Evolutionary conservation across 495 filamentous ascomycete genomes (phyloP).

Genomic region (Talaromyces liani): DNA sequence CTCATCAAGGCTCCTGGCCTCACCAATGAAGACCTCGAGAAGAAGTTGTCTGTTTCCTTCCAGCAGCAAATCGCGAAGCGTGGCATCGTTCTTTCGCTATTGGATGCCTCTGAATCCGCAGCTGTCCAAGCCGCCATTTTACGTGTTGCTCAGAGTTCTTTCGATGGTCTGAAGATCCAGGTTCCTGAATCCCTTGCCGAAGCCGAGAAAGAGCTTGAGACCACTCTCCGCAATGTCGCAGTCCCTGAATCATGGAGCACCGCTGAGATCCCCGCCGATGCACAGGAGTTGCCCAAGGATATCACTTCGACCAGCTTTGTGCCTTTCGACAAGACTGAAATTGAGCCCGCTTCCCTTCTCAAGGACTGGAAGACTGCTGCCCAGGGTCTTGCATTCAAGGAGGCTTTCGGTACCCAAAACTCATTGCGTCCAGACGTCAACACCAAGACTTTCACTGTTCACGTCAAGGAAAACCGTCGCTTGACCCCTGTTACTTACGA

Average conservation of each 20-base stretch:
- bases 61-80: constrained; percentile 62
- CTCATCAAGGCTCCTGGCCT: constrained; percentile 67
- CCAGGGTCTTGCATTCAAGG: constrained; percentile 86
- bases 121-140: constrained; percentile 76
- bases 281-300: constrained; percentile 44
- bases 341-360: constrained; percentile 57
- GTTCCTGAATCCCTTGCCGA: constrained; percentile 49
- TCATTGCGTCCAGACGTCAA: constrained; percentile 77
- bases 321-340: constrained; percentile 68
- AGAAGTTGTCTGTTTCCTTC: constrained; percentile 63
- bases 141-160: constrained; percentile 55
- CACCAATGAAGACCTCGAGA: constrained; percentile 85
- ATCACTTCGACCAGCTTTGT: constrained; percentile 74
- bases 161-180: constrained; percentile 47
- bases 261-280: constrained; percentile 48
- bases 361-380: constrained; percentile 74
- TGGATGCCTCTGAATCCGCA: constrained; percentile 60
- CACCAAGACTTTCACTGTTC: constrained; percentile 77
- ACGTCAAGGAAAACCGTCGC: constrained; percentile 90
- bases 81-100: constrained; percentile 57
- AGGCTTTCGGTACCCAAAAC: constrained; percentile 71
- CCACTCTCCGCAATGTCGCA: constrained; percentile 61
- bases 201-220: constrained; percentile 59
- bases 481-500: constrained; percentile 86
- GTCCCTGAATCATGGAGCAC: constrained; percentile 73